Evolutionary conservation across 2,329 filamentous ascomycete species (phyloP), one percentile per base, ranked within the genome.

Genomic region (Neonectria ditissima): DNA sequence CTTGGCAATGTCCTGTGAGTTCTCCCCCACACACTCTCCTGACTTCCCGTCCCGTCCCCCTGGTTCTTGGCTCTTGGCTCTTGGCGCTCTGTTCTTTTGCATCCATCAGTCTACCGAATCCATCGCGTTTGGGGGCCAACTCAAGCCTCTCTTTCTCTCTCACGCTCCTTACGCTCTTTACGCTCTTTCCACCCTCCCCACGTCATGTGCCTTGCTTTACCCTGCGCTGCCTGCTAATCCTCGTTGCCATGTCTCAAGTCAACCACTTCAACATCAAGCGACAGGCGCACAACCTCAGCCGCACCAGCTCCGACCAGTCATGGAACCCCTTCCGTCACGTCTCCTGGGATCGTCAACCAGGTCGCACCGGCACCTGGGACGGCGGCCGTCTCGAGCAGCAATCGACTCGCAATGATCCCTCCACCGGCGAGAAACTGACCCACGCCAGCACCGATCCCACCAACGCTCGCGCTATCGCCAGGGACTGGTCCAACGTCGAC

Each of bases 271-370:
- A 75, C 55, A 79, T 81, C 65, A 85, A 81, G 76, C 78, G 79
- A 63, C 74, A 77, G 61, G 83, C 83, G 62, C 80, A 82, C 63
- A 76, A 66, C 22, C 70, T 83, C 45, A 80, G 81, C 54, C 80
- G 82, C 59, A 74, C 78, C 37, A 76, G 76, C 57, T 67, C 73
- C 53, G 77, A 80, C 59, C 76, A 80, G 22, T 69, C 73, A 22
- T 82, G 79, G 77, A 84, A 83, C 30, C 80, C 80, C 8, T 84
- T 84, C 55, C 78, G 80, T 9, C 81, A 81, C 60, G 75, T 81
- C n/a, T 66, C 73, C 22, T 81, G 78, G 77, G 73, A 73, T 16
- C 74, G 69, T 13, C 70, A 68, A 54, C 65, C 62, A 13, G 70
- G 73, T 14, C 76, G 75, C 28, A 71, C 74, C 30, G 71, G 71